Percentiles rank a stretch among this genome's conserved stretches.
These are phyloP conservation scores for Haematococcus sp. DNA, from an alignment of 139 green algal species.

Conservation along the genomic window DNA sequence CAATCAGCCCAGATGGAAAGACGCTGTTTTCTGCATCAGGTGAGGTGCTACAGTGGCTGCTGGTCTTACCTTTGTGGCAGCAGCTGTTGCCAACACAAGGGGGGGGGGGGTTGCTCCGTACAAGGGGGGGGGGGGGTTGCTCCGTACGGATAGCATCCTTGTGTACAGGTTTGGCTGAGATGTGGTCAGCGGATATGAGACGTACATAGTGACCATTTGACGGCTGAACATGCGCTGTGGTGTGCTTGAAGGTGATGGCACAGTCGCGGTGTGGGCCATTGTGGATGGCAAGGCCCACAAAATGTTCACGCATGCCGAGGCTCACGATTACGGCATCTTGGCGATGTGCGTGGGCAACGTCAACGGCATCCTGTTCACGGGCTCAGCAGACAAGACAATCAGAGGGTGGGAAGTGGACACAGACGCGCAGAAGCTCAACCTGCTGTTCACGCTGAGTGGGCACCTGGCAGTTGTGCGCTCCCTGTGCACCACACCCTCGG, in stretches of 20 bases:
- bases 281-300: not conserved
- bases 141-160: not conserved
- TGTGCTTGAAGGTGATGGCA: not conserved
- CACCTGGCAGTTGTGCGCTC: slow-evolving; percentile 4
- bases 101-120: no score
- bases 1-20: not conserved
- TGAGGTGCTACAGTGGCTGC: not conserved
- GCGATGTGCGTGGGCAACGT: not conserved
- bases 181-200: no score
- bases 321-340: slow-evolving; percentile 3
- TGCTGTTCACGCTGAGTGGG: not conserved
- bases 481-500: not conserved
- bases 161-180: not conserved
- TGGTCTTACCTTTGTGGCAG: no score
- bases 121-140: not conserved
- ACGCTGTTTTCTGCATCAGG: slow-evolving; percentile 1
- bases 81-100: no score
- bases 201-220: no score
- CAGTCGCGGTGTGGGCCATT: not conserved
- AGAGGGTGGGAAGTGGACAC: not conserved
- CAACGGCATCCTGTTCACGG: not conserved
- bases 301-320: not conserved
- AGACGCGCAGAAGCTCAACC: not conserved
- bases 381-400: slow-evolving; percentile 3
- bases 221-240: no score